Percentiles rank a stretch among this genome's conserved stretches.
Conservation (phyloP, 2,329 filamentous ascomycete genomes). For the Colletotrichum truncatum region DNA sequence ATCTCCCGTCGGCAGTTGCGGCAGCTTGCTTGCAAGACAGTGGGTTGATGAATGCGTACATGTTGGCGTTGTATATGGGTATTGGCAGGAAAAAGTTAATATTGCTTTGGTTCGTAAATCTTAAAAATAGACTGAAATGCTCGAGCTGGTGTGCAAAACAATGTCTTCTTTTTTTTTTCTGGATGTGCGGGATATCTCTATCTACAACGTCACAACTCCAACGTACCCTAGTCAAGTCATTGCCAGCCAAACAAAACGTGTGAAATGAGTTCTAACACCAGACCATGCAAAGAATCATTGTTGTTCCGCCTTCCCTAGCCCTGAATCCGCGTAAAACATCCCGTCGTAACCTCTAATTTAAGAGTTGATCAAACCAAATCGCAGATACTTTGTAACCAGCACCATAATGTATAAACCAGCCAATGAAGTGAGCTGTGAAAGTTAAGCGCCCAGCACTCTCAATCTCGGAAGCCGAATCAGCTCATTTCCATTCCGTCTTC, state of each 20-base stretch:
- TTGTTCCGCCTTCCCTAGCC: neutral
- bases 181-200: constrained; percentile 20
- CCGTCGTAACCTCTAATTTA: constrained; percentile 6
- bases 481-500: constrained; percentile 71
- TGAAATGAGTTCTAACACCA: constrained; percentile 17
- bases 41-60: constrained; percentile 11
- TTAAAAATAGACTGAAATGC: constrained; percentile 6
- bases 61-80: constrained; percentile 15
- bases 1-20: neutral
- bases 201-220: constrained; percentile 20
- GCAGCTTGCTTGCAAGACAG: neutral
- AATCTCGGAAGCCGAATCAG: constrained; percentile 31
- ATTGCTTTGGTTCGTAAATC: neutral
- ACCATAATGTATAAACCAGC: neutral
- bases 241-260: no score
- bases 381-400: neutral
- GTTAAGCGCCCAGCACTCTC: no score
- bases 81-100: constrained; percentile 24
- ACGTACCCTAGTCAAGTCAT: no score
- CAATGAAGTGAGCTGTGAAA: no score
- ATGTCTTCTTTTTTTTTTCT: neutral
- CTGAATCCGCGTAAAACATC: neutral
- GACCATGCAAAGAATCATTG: constrained; percentile 5
- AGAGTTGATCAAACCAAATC: neutral
- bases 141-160: neutral